Base-by-base conservation (phyloP, 2,329 filamentous ascomycete genomes). In the Ceratocystis alfenasii region DNA sequence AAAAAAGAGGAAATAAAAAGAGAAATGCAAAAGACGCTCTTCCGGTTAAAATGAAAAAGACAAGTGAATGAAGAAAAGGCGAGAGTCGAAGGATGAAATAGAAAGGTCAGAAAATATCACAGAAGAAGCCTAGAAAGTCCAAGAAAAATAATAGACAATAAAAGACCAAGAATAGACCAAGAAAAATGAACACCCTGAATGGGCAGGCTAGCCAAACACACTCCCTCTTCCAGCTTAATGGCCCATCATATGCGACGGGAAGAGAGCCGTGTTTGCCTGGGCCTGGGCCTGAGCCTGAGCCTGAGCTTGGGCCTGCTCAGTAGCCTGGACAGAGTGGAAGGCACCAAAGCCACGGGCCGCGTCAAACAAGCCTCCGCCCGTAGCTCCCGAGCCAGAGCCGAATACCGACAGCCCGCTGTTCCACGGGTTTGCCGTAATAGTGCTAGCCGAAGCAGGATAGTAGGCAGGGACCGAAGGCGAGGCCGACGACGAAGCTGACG, bases 161-260 rank as follows among this genome's bases (percentile, higher is more conserved):
- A 62, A 62, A 15, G 30, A 48, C 8, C 15, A 62, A n/a, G 22
- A 8, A 48, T 22, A 30, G 44, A 62, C 41, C 45, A 44, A 62
- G 33, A 30, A 30, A 48, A 28, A 30, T 44, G 33, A 12, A 1
- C 48, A n/a, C 48, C n/a, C 6, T 5, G 30, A 25, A 15, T 6
- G 6, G 41, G 36, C 36, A 15, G 10, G 36, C 36, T 41, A 15
- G 36, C 10, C 10, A 20, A 15, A 30, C 45, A 20, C 44, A 10
- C 17, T 63, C 44, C n/a, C 50, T 25, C 61, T 25, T 22, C 20
- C 28, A 17, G 1, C 12, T 33, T 70, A 75, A 61, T 72, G 70
- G 8, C 74, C 73, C 70, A 75, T 72, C 74, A 75, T 75, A 63
- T 75, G 72, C 3, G 73, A 70, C 25, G 72, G 71, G 30, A 73